Evolutionary conservation across 2,329 filamentous ascomycete genomes (phyloP), one percentile per base, ranked within the genome.

Genomic region (Dactylellina drechsleri): DNA sequence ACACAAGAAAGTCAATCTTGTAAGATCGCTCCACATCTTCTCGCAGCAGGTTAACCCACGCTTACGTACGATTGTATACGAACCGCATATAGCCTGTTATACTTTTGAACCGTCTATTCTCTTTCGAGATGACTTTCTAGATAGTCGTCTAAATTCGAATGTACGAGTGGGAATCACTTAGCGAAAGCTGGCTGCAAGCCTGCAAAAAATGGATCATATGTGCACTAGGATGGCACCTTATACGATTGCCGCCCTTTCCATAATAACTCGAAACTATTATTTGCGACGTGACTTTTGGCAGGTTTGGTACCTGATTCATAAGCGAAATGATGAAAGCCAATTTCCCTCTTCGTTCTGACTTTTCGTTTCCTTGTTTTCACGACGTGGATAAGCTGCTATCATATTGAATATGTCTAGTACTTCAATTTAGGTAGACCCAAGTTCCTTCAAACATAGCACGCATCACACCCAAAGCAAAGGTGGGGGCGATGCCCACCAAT

Each of bases 61-160:
- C 66, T 70, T 70, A 70, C 66, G 66, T 70, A 70, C 50, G 15
- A 61, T 62, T 70, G 61, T 57, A 58, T 70, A 70, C 50, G 15
- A 61, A 50, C 65, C 31, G 65, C 56, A 70, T 70, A 70, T 70
- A 70, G 66, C 66, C 66, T 70, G 66, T 62, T 62, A 54, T 23
- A 61, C 50, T 43, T 40, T 40, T 57, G 61, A 61, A 57, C 66
- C 66, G 66, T 70, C 49, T 68, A 20, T 56, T 43, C 47, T 47
- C 16, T 52, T 23, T 52, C 31, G 6, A 36, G 31, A 36, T 36
- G 31, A 7, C 31, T 36, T 36, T 36, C 31, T 36, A 36, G 31
- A 36, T 36, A 36, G 10, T 36, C 31, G 31, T 36, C 31, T 5
- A 36, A 10, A 52, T 7, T 20, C 15, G 18, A 36, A 36, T 10